Evolutionary conservation across 2,329 filamentous ascomycete genomes (phyloP).

Genomic region (Colletotrichum sansevieriae): DNA sequence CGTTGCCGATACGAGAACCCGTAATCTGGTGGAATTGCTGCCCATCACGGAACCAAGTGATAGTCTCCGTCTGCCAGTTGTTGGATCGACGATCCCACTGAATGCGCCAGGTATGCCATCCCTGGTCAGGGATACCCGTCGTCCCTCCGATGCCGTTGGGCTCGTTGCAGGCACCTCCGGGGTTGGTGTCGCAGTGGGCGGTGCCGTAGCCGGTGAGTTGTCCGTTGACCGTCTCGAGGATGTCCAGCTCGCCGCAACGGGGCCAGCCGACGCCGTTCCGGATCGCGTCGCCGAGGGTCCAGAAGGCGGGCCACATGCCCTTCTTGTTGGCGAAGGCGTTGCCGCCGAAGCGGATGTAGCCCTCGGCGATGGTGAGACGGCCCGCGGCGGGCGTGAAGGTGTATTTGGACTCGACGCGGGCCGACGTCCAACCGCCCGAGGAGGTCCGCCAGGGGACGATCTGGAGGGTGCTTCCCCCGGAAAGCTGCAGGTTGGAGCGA

Average conservation of each 20-base stretch:
- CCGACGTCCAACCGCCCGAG: conserved; percentile 61
- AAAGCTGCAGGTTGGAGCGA: conserved; percentile 62
- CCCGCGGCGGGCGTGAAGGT: conserved; percentile 59
- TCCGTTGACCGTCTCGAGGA: conserved; percentile 64
- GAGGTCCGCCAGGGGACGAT: conserved; percentile 60
- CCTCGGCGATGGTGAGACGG: conserved; percentile 58
- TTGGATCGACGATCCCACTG: conserved; percentile 59
- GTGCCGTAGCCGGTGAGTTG: conserved; percentile 60
- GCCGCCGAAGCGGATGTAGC: conserved; percentile 59
- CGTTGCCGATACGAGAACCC: conserved; percentile 56
- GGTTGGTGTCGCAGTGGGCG: conserved; percentile 59
- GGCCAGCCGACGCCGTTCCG: conserved; percentile 62
- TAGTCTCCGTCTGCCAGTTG: conserved; percentile 60
- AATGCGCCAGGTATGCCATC: conserved; percentile 64
- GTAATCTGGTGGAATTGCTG: conserved; percentile 57
- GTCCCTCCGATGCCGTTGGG: conserved; percentile 54
- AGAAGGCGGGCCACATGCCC: conserved; percentile 68
- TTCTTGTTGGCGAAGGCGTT: conserved; percentile 54
- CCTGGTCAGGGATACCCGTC: conserved; percentile 55
- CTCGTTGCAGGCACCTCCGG: conserved; percentile 63
- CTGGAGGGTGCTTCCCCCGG: conserved; percentile 64
- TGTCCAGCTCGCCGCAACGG: conserved; percentile 63
- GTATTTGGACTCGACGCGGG: conserved; percentile 62
- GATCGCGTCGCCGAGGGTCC: conserved; percentile 63
- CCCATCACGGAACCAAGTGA: conserved; percentile 64